Evolutionary conservation across 2,329 filamentous ascomycete genomes (phyloP), one percentile per base, ranked within the genome.

Genomic region (Grosmannia clavigera): DNA sequence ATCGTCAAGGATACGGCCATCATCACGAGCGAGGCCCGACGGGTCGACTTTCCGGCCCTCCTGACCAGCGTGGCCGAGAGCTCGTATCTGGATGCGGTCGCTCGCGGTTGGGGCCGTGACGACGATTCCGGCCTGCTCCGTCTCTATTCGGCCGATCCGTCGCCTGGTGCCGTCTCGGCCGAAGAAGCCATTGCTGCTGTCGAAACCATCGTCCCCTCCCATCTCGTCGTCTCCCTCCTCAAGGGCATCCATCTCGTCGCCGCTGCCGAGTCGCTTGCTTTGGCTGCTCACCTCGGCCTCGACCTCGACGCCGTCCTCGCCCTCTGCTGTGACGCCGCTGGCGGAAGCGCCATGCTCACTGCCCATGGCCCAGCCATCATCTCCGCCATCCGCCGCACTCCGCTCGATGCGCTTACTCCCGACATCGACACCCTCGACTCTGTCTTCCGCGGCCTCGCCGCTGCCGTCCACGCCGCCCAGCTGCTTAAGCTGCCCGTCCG

Each of bases 11-110:
- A 85, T 68, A 73, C 75, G 67, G 77, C 80, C 57, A 88, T 88
- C 70, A 86, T 88, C 68, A 88, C 85, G 1, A 79, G 81, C 31
- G 83, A 83, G 61, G 83, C 84, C 1, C 75, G 83, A 25, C 73
- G 80, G 51, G 71, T 75, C 59, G 74, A 75, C 33, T 87, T 86
- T 68, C 78, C 83, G 0, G 79, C 79, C 1, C 82, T 82, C 0
- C 79, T 89, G 67, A 81, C 80, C 60, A 79, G 78, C 46, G 76
- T 78, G 0, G 84, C 85, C 12, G 85, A 88, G 70, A 83, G 87
- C 69, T 76, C 81, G 33, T 87, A 86, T 67, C 78, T 86, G 60
- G 71, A 80, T 33, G 82, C 78, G 16, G 70, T 87, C 9, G 74
- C 79, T 29, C 78, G 80, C 50, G 85, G 84, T 11, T 83, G 72